Evolutionary conservation across 2,329 filamentous ascomycete species (phyloP).

Genomic region (Calonectria honghensis): DNA sequence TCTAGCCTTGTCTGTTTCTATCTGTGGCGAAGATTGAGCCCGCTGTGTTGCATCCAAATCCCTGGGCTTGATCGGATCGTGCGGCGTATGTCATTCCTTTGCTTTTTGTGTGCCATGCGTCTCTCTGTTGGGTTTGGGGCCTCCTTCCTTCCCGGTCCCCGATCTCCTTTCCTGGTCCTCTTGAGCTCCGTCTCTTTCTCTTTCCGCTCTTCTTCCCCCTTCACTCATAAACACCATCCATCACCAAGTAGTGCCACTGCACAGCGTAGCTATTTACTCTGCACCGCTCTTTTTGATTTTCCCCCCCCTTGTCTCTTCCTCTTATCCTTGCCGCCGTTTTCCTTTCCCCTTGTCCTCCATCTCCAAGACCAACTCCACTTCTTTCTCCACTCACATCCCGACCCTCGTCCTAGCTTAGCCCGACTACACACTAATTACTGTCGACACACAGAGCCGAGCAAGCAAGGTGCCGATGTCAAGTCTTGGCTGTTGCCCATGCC

Average conservation of each 20-base stretch:
- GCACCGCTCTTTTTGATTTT: background rate
- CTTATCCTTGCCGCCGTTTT: conserved; percentile 2
- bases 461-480: conserved; percentile 31
- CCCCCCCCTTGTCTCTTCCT: background rate
- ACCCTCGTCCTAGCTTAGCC: conserved; percentile 33
- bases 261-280: background rate
- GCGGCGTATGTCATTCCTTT: conserved; percentile 24
- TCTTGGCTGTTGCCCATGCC: conserved; percentile 30
- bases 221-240: background rate
- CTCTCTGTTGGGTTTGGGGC: conserved; percentile 21
- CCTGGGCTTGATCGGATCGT: conserved; percentile 34
- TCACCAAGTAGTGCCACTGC: background rate
- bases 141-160: conserved; percentile 10
- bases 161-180: conserved; percentile 21
- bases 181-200: background rate
- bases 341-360: conserved; percentile 18
- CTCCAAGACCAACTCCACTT: conserved; percentile 32
- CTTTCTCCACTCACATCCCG: conserved; percentile 35
- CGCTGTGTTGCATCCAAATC: conserved; percentile 25
- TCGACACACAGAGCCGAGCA: conserved; percentile 31
- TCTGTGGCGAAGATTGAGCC: conserved; percentile 18
- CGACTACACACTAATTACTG: conserved; percentile 21
- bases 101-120: conserved; percentile 26
- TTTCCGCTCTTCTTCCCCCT: background rate
- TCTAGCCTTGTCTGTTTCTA: conserved; percentile 22